Evolutionary conservation across 768 basidiomycete species (phyloP), one percentile per base, ranked within the genome.

Genomic region (Naganishia vaughanmartiniae): DNA sequence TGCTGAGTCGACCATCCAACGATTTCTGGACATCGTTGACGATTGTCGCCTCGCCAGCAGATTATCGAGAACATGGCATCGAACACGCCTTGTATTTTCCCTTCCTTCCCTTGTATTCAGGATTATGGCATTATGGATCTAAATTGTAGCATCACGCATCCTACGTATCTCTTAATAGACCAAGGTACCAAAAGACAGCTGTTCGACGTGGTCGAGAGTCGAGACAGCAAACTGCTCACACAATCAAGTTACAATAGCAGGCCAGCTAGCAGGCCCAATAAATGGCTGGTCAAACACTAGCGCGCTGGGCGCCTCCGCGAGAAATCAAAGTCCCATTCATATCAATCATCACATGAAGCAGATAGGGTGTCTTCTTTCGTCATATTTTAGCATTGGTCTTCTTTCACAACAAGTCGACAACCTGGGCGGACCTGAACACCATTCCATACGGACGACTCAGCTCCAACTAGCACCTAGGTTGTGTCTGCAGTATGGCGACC

Each of bases 291-390:
- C 48, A 24, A 26, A 3, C 12, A 21, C 6, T 51, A 51, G 48
- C 48, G 48, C 48, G 48, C 48, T 42, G 48, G 46, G n/a, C 48
- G 24, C 24, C 21, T 51, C 48, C 48, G 6, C 48, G n/a, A 3
- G 21, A 51, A 42, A 9, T 6, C 21, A n/a, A 4, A 7, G 4
- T 4, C 3, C 24, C 7, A n/a, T n/a, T 51, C n/a, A 51, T 21
- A 51, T 51, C 48, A 51, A 51, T 51, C 48, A 51, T 51, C 48
- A 51, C 48, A 51, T 51, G 48, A 51, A 51, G 48, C 48, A 26
- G 48, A 46, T 12, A 21, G 48, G 7, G 39, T 9, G 4, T n/a
- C 3, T 51, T 21, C 24, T n/a, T 51, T 24, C n/a, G 48, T 51
- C 17, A n/a, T 51, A 26, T 51, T 42, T 51, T n/a, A 26, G 48